These are phyloP conservation scores for Haplosporangium gracile DNA, from an alignment of 192 early-diverging fungal genomes.

Conservation along the genomic window DNA sequence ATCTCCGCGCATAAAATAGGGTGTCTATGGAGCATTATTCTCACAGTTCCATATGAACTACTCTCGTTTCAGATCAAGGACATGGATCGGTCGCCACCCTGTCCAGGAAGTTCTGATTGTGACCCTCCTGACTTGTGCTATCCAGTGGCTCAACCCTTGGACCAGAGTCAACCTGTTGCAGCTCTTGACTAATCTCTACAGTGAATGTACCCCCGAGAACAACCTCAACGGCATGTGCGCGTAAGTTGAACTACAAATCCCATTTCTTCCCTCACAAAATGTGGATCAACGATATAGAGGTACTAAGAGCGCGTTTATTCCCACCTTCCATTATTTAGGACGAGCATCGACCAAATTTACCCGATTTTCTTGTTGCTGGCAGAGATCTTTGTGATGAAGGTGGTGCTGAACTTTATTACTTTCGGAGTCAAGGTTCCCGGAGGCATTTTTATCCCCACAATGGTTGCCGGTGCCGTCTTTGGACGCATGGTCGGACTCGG, in stretches of 20 bases:
- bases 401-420: constrained; percentile 75
- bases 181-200: constrained; percentile 50
- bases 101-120: constrained; percentile 83
- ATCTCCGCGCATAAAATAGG: constrained; percentile 59
- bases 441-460: constrained; percentile 88
- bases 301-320: neutral
- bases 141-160: constrained; percentile 63
- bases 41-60: constrained; percentile 79
- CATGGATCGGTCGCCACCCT: constrained; percentile 76
- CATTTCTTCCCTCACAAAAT: neutral
- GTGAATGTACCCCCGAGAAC: constrained; percentile 44
- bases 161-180: constrained; percentile 51
- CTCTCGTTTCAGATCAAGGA: constrained; percentile 78
- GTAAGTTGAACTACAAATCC: constrained; percentile 18
- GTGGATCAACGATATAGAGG: too few species aligned
- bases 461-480: constrained; percentile 91
- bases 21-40: constrained; percentile 86
- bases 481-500: constrained; percentile 92
- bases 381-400: constrained; percentile 56
- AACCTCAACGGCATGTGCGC: constrained; percentile 55
- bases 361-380: constrained; percentile 50
- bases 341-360: constrained; percentile 39
- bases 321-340: neutral
- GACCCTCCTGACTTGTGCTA: constrained; percentile 74
- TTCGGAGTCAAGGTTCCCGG: constrained; percentile 84